Evolutionary conservation across 148 eudicot genomes (phyloP).

Genomic region (Spergularia bocconei): DNA sequence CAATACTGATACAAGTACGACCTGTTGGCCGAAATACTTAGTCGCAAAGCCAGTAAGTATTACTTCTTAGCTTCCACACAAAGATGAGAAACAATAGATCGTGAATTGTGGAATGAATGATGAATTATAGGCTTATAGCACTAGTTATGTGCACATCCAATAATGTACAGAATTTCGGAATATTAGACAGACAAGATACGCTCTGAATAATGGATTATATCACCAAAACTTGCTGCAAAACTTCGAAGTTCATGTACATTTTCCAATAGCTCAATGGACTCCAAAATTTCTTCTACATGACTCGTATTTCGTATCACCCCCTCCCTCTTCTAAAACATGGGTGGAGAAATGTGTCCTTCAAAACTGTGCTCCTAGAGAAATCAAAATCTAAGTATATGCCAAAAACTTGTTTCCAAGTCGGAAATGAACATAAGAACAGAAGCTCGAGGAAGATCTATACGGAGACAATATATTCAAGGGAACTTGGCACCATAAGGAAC

Average conservation of each 20-base stretch:
- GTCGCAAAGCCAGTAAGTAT: no score
- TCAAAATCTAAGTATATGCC: conserved; percentile 20
- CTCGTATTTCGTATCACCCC: conserved; percentile 13
- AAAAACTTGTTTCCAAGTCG: conserved; percentile 7
- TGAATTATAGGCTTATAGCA: no score
- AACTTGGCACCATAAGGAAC: conserved; percentile 41
- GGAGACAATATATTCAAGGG: conserved; percentile 24
- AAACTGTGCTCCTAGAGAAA: conserved; percentile 16
- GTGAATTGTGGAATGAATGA: no score
- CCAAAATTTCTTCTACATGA: conserved; percentile 16
- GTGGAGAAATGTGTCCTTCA: conserved; percentile 28
- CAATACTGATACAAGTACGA: no score
- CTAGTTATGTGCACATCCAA: no score
- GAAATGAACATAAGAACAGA: background rate
- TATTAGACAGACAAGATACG: no score
- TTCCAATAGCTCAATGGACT: background rate
- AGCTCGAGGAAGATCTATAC: background rate
- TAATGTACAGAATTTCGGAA: no score
- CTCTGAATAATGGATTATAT: no score
- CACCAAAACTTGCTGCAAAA: background rate
- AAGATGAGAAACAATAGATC: no score
- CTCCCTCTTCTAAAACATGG: conserved; percentile 31
- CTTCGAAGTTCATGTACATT: background rate
- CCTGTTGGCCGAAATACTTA: no score
- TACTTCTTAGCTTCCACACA: no score